Evolutionary conservation across 2,329 filamentous ascomycete species (phyloP), one percentile per base, ranked within the genome.

Genomic region (Neospermospora avenae): DNA sequence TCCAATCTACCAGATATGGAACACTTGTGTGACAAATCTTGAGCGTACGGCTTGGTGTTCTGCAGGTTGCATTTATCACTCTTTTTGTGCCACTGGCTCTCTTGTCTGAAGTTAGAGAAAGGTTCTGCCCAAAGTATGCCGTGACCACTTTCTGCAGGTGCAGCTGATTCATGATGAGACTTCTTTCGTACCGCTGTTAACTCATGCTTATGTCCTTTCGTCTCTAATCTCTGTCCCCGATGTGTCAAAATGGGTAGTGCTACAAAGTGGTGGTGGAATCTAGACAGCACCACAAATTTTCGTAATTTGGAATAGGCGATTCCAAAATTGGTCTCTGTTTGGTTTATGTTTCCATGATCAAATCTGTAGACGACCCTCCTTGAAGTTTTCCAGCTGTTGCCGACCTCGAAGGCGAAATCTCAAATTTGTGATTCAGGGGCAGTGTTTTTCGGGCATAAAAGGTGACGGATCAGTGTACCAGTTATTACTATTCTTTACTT

Each of bases 241-340:
- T 57, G 45, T 3, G 55, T 57, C 4, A 42, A 11, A 10, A 57
- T 57, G n/a, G 55, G 55, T 6, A 57, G 20, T 7, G 34, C 55
- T 4, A 51, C 18, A 1, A 57, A 45, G 10, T 57, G 55, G 1
- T 42, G 11, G 3, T 42, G 11, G 22, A 49, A 57, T 5, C 34
- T 10, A 20, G 34, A 14, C 6, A 57, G 18, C 2, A 57, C 34
- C 7, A 57, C 24, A 25, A 57, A 57, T 16, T 57, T 57, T 4
- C 55, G 35, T 13, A 42, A 57, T 18, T 57, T 57, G 3, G 55
- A 57, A 20, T 52, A 51, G 1, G 55, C n/a, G 16, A 57, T 28
- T 4, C 45, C 45, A 6, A 57, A 51, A 5, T 44, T 57, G 5
- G 55, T 57, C n/a, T 31, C 35, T 1, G 22, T 31, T 11, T 48